A percentile compares a stretch with the other conserved stretches of the same genome.
phyloP scores from a whole-genome alignment of 768 basidiomycete genomes.

The Macrolepiota albuminosa region DNA sequence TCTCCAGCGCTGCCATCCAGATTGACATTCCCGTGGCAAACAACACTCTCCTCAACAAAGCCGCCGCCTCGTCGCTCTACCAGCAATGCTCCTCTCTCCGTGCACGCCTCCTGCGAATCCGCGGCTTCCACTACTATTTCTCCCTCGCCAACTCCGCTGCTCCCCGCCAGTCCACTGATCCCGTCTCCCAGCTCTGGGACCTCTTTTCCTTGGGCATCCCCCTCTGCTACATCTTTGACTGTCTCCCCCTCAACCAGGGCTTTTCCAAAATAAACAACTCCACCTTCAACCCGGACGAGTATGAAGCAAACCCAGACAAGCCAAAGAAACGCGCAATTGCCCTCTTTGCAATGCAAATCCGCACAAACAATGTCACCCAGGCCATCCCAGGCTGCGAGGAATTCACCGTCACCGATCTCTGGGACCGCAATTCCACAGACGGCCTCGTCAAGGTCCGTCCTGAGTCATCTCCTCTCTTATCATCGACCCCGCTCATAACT shows the following conservation, averaged over 20 bases:
- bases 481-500: conserved; percentile 2
- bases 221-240: conserved; percentile 95
- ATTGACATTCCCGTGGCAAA: conserved; percentile 74
- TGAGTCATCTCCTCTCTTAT: not conserved
- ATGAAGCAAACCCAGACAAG: conserved; percentile 71
- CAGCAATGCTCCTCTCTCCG: conserved; percentile 85
- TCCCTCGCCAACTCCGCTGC: conserved; percentile 50
- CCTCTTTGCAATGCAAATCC: conserved; percentile 87
- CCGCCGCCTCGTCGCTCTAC: conserved; percentile 88
- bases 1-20: conserved; percentile 55
- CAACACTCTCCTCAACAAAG: conserved; percentile 88
- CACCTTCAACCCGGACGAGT: conserved; percentile 59
- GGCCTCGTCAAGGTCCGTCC: conserved; percentile 86
- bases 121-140: conserved; percentile 69
- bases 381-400: conserved; percentile 68
- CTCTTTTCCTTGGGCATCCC: conserved; percentile 90
- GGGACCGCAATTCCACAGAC: conserved; percentile 87
- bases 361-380: conserved; percentile 52
- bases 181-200: conserved; percentile 93
- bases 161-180: conserved; percentile 79
- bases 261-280: conserved; percentile 58
- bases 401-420: conserved; percentile 90
- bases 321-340: conserved; percentile 89
- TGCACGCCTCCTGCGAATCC: conserved; percentile 72
- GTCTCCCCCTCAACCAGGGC: conserved; percentile 64